Evolutionary conservation across 805 yeast species (phyloP), one percentile per base, ranked within the genome.

Genomic region (Zygosaccharomyces gambellarensis): DNA sequence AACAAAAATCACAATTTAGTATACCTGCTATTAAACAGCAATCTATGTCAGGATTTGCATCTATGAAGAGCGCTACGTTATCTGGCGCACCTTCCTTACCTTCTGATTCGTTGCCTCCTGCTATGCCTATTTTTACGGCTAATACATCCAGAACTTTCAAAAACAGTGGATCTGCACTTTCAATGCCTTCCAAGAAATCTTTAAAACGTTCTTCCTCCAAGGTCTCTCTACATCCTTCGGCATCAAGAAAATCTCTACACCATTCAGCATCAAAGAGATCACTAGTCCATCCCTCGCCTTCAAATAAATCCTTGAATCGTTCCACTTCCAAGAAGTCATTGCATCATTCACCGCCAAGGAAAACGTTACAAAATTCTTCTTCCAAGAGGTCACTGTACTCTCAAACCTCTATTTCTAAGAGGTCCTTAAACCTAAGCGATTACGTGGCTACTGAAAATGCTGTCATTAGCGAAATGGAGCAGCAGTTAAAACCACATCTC

Each of bases 311-410:
- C 9, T 27, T 57, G 21, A 39, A 28, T 17, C 36, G 44, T 8
- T 55, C 60, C 5, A 43, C 52, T 3, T 63, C 68, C 2, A 64
- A 50, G 28, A 56, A 51, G 30, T 49, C 60, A 2, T 39, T 53
- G 31, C 52, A 45, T 25, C 25, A 45, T 12, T 42, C 54, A 17
- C 40, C 50, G 41, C 28, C 55, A 36, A 25, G 49, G 54, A 47
- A 54, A 51, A 62, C 66, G 3, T 39, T 63, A 9, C 62, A 60
- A 39, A 62, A 59, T 45, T 64, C 67, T 1, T 64, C 62, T 22
- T 62, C 67, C 1, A 64, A 65, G 32, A 58, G 64, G 39, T 67
- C 71, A 0, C 48, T 68, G 27, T 68, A 68, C 46, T 66, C 70
- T 1, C 50, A 62, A 31, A 59, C 57, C 25, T 65, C 71, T 0